A percentile compares a stretch with the other conserved stretches of the same genome.
phyloP scores from a whole-genome alignment of 345 rosid genomes.

The Populus pruinosa region DNA sequence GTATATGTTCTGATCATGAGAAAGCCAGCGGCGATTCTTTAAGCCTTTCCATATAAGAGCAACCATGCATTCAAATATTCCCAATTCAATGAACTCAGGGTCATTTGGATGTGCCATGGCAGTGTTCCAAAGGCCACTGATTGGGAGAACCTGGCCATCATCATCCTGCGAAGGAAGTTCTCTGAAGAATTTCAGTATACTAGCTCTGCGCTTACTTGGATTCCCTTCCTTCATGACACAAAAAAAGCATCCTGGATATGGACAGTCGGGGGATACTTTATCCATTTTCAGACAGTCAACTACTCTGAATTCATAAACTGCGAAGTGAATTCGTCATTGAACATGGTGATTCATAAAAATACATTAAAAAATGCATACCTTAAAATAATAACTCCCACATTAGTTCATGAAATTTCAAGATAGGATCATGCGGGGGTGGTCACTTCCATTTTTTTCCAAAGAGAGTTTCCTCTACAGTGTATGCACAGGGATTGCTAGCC shows the following conservation, averaged over 20 bases:
- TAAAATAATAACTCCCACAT: background rate
- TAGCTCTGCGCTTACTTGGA: conserved; percentile 85
- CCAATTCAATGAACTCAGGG: conserved; percentile 91
- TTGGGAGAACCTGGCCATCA: conserved; percentile 96
- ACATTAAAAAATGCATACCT: conserved; percentile 9
- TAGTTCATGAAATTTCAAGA: background rate
- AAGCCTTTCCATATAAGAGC: conserved; percentile 95
- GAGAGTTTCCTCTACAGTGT: background rate
- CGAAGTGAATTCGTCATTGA: background rate
- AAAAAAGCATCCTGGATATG: conserved; percentile 98
- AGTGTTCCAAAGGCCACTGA: conserved; percentile 99
- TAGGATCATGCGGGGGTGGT: background rate
- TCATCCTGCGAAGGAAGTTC: conserved; percentile 96
- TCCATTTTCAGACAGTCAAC: conserved; percentile 47
- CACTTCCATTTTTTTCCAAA: background rate
- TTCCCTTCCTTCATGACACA: conserved; percentile 99
- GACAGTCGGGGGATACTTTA: conserved; percentile 79
- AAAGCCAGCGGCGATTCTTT: conserved; percentile 90
- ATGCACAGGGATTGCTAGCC: background rate
- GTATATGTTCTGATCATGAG: conserved; percentile 94
- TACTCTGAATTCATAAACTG: conserved; percentile 16
- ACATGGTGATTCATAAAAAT: background rate
- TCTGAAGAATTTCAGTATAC: conserved; percentile 85
- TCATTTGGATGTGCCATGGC: conserved; percentile 99
- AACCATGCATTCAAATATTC: conserved; percentile 96